Evolutionary conservation across 257 asterid species (phyloP).

Genomic region (Scutellaria barbata): DNA sequence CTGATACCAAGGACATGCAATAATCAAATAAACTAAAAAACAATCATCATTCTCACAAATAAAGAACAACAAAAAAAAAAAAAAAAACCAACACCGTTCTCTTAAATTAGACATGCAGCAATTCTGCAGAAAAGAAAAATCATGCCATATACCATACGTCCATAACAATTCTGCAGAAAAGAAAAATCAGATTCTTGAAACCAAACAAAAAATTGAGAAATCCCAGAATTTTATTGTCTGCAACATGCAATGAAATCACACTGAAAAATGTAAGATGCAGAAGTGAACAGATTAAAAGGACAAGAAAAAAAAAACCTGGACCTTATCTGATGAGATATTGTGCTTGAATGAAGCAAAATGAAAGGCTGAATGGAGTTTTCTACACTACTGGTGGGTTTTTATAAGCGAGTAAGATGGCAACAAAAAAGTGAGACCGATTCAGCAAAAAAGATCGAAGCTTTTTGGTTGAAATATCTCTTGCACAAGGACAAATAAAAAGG

Average conservation of each 20-base stretch:
- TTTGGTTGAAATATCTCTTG: conserved; percentile 34
- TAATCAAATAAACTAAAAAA: not conserved
- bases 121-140: too few species aligned
- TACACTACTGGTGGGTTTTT: conserved; percentile 22
- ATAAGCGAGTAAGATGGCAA: conserved; percentile 32
- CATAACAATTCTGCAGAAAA: not conserved
- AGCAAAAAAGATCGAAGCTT: conserved; percentile 17
- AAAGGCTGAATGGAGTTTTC: conserved; percentile 28
- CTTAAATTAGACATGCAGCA: not conserved
- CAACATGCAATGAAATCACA: conserved; percentile 34
- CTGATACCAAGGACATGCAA: conserved; percentile 27
- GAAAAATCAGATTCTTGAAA: not conserved
- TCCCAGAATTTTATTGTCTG: conserved; percentile 8
- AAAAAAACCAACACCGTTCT: not conserved
- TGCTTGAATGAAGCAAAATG: conserved; percentile 44
- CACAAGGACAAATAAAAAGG: conserved; percentile 26
- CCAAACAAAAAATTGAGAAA: not conserved
- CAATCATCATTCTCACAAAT: not conserved
- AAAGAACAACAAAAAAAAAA: not conserved
- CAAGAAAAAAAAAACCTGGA: conserved; percentile 9
- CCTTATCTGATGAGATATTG: conserved; percentile 50
- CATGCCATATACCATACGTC: too few species aligned
- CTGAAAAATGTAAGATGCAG: conserved; percentile 11
- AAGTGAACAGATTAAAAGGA: not conserved
- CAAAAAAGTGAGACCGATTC: conserved; percentile 30